A percentile compares a stretch with the other conserved stretches of the same genome.
Conservation (phyloP, 768 basidiomycete species). For the Leccinum barrowsii region DNA sequence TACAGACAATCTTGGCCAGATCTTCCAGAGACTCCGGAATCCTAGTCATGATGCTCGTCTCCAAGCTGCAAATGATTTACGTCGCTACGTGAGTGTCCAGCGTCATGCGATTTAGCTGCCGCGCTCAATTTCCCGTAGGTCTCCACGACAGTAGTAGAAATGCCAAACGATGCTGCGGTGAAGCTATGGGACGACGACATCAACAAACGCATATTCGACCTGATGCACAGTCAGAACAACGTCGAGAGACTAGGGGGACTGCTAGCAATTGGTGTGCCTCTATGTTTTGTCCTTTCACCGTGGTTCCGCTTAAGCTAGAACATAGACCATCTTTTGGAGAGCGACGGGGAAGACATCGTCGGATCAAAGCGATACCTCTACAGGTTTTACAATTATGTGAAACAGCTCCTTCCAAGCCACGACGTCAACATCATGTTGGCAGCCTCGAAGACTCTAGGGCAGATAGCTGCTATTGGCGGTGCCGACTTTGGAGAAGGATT, state of each 20-base stretch:
- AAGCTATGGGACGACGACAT: slow-evolving; percentile 87
- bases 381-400: slow-evolving; percentile 90
- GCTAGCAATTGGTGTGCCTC: slow-evolving; percentile 72
- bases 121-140: slow-evolving; percentile 45
- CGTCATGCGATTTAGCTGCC: slow-evolving; percentile 7
- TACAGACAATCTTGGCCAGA: slow-evolving; percentile 58
- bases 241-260: slow-evolving; percentile 84
- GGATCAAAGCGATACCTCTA: slow-evolving; percentile 80
- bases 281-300: not conserved
- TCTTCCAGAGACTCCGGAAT: slow-evolving; percentile 65
- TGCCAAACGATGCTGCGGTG: slow-evolving; percentile 75
- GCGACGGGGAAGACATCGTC: slow-evolving; percentile 75
- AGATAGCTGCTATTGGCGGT: slow-evolving; percentile 82
- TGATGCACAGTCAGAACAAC: slow-evolving; percentile 77
- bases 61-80: slow-evolving; percentile 68
- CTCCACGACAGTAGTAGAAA: slow-evolving; percentile 67
- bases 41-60: slow-evolving; percentile 61
- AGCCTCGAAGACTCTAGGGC: slow-evolving; percentile 88
- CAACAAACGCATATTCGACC: slow-evolving; percentile 72
- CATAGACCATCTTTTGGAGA: slow-evolving; percentile 69
- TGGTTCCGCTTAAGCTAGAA: slow-evolving; percentile 6
- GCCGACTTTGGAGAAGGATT: slow-evolving; percentile 83
- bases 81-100: slow-evolving; percentile 60
- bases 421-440: slow-evolving; percentile 94
- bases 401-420: slow-evolving; percentile 83